These are phyloP conservation scores for Dorcoceras hygrometricum DNA, from an alignment of 257 asterid genomes.

Conservation along the genomic window DNA sequence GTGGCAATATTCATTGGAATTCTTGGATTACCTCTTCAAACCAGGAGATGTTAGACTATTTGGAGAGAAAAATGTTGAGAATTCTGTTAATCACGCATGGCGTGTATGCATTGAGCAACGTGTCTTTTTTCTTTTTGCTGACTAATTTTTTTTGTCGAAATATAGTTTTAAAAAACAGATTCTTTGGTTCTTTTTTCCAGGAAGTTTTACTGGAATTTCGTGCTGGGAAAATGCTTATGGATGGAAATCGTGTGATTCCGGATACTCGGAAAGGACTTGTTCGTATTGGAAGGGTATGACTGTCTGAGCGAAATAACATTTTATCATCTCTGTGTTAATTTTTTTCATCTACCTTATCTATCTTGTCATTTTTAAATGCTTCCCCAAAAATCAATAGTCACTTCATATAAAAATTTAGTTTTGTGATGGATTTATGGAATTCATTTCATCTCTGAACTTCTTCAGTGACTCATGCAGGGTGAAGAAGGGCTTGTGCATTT, in stretches of 20 bases:
- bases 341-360: conserved; percentile 5
- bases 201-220: conserved; percentile 75
- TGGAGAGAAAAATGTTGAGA: background rate
- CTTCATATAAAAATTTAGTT: conserved; percentile 16
- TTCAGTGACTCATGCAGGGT: conserved; percentile 48
- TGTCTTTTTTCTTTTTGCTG: background rate
- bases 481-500: conserved; percentile 87
- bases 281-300: conserved; percentile 85
- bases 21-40: background rate
- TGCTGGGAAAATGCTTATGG: conserved; percentile 93
- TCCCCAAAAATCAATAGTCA: conserved; percentile 2
- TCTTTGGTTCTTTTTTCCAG: conserved; percentile 38
- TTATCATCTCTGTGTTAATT: background rate
- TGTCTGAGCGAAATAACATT: background rate
- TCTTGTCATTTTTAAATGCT: background rate
- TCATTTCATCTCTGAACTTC: conserved; percentile 5
- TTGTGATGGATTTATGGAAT: background rate
- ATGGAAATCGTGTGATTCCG: conserved; percentile 73
- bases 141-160: background rate
- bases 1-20: background rate
- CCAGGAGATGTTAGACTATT: background rate
- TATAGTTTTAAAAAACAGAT: conserved; percentile 2
- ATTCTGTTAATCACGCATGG: background rate
- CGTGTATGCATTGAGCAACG: background rate
- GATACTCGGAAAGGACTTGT: conserved; percentile 91